Evolutionary conservation across 371 early-diverging fungal genomes (phyloP), one percentile per base, ranked within the genome.

Genomic region (Saksenaea oblongispora): DNA sequence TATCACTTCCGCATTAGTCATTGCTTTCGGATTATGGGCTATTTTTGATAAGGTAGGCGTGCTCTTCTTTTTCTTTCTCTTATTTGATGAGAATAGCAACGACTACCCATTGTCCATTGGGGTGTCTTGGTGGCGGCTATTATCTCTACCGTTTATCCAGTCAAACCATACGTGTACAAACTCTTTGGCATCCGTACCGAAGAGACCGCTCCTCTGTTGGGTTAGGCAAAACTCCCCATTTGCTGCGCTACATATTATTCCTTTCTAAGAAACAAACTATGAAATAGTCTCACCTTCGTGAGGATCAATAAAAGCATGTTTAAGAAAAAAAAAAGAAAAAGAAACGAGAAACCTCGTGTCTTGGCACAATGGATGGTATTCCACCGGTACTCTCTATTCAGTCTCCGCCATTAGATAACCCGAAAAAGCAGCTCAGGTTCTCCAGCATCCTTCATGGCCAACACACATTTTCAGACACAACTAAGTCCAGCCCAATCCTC

Each of bases 1-100:
- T 73, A 67, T 88, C 26, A 82, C 84, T 34, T 87, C 84, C 54
- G 83, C 85, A 36, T 56, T 81, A 34, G 82, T 84, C 53, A 83
- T 85, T 67, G 82, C 80, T 28, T 63, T 75, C 57, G 85, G 84
- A 69, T 70, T 81, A 39, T 72, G 74, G 39, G 77, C 73, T 39
- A 64, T 83, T 58, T 80, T 76, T 58, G 75, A 75, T 39, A 71
- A 80, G 82, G 73, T 62, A 76, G 73, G 37, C 69, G 67, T n/a
- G n/a, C n/a, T 39, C 34, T 73, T 53, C 69, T 73, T 10, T 67
- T 56, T 72, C 57, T 1, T 63, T n/a, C n/a, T n/a, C n/a, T n/a
- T n/a, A n/a, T n/a, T n/a, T n/a, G n/a, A n/a, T n/a, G n/a, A n/a
- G 63, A 17, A 56, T 66, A 37, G 73, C 75, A 54, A 76, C 76